Evolutionary conservation across 768 basidiomycete genomes (phyloP).

Genomic region (Collybia mongolica): DNA sequence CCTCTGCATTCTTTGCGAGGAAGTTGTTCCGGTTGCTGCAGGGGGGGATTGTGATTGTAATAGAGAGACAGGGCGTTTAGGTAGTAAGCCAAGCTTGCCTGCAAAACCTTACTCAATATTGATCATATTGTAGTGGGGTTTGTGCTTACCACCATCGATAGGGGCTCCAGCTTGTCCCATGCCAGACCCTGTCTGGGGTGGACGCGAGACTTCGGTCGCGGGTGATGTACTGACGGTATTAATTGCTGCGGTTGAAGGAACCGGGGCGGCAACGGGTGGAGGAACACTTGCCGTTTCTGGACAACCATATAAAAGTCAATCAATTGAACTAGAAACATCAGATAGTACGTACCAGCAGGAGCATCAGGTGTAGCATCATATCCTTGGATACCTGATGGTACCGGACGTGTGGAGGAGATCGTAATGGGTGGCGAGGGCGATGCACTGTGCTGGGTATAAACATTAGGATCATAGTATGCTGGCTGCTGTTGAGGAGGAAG

Average conservation of each 20-base stretch:
- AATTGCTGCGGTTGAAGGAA: neutral
- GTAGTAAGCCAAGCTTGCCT: constrained; percentile 71
- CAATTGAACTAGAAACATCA: neutral
- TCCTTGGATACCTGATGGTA: constrained; percentile 8
- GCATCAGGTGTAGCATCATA: constrained; percentile 14
- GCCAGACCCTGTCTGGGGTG: constrained; percentile 4
- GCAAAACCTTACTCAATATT: neutral
- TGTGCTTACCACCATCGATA: constrained; percentile 29
- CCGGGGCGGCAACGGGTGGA: constrained; percentile 1
- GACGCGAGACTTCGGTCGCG: constrained; percentile 3
- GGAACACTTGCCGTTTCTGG: no score
- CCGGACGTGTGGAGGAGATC: neutral
- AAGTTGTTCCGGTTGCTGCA: constrained; percentile 5
- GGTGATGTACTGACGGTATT: neutral
- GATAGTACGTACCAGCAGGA: neutral
- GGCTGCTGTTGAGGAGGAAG: constrained; percentile 18
- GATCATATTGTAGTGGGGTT: neutral
- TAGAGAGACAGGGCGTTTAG: constrained; percentile 72
- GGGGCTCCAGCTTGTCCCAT: constrained; percentile 16
- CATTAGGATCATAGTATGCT: constrained; percentile 31
- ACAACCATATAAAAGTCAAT: neutral
- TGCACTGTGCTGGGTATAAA: constrained; percentile 1
- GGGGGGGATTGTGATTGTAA: constrained; percentile 28
- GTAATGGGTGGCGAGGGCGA: constrained; percentile 6
- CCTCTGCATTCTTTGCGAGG: constrained; percentile 11